phyloP scores from a whole-genome alignment of 805 yeast species.

The Spathaspora gorwiae region DNA sequence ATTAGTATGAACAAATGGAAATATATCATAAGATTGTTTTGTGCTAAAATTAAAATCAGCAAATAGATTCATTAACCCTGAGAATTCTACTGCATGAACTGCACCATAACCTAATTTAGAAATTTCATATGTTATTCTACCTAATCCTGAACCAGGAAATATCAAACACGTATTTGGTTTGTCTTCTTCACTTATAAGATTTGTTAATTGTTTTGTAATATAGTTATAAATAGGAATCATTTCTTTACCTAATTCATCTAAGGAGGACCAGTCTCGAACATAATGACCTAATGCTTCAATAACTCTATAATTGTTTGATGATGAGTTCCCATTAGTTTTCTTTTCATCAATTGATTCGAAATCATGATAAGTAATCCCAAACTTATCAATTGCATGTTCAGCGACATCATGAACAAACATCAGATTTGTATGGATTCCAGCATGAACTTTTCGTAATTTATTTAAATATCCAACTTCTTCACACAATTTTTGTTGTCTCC shows the following conservation, averaged over 20 bases:
- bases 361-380: slow-evolving; percentile 43
- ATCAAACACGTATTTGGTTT: slow-evolving; percentile 47
- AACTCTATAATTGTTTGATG: slow-evolving; percentile 31
- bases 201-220: slow-evolving; percentile 39
- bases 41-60: slow-evolving; percentile 46
- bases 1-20: slow-evolving; percentile 58
- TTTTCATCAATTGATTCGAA: slow-evolving; percentile 15
- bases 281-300: slow-evolving; percentile 71
- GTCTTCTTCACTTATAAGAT: slow-evolving; percentile 23
- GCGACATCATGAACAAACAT: slow-evolving; percentile 44
- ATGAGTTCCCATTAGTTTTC: slow-evolving; percentile 4
- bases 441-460: slow-evolving; percentile 49
- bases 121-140: slow-evolving; percentile 68
- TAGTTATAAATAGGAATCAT: slow-evolving; percentile 52
- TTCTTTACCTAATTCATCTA: slow-evolving; percentile 7
- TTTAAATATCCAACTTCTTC: slow-evolving; percentile 49
- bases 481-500: slow-evolving; percentile 55
- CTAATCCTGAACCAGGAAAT: slow-evolving; percentile 87
- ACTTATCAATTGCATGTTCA: slow-evolving; percentile 31
- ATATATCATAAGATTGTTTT: slow-evolving; percentile 15
- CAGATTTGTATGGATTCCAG: slow-evolving; percentile 44
- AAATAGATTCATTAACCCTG: slow-evolving; percentile 70
- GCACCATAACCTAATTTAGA: slow-evolving; percentile 30
- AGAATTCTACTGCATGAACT: slow-evolving; percentile 74
- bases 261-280: slow-evolving; percentile 69